These are phyloP conservation scores for Zizania palustris DNA, from an alignment of 202 grass and related monocot species.

Conservation along the genomic window DNA sequence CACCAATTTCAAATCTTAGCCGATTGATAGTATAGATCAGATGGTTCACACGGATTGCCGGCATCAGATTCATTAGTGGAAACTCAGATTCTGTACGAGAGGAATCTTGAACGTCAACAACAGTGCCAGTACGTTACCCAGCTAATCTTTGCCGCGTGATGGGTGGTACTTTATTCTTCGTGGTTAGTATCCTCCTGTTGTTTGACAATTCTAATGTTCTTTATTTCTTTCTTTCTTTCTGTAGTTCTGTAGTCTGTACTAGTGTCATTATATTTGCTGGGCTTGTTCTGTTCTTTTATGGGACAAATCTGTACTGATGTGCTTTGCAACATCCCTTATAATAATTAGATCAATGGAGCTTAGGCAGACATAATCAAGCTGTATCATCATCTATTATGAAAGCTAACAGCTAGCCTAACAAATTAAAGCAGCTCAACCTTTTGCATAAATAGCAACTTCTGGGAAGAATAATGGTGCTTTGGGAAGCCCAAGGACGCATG, in stretches of 20 bases:
- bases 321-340: neutral
- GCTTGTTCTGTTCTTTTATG: slow-evolving; percentile 8
- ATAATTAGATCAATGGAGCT: neutral
- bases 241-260: neutral
- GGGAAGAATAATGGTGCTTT: slow-evolving; percentile 45
- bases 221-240: too few species aligned
- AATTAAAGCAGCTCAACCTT: slow-evolving; percentile 29
- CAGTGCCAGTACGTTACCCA: neutral
- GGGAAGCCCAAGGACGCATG: slow-evolving; percentile 30
- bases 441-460: slow-evolving; percentile 42
- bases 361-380: neutral
- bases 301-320: neutral
- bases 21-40: too few species aligned
- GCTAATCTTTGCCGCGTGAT: neutral
- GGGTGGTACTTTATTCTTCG: neutral
- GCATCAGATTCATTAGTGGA: neutral
- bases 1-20: too few species aligned
- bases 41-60: too few species aligned
- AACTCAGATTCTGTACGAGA: neutral
- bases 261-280: neutral
- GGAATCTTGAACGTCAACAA: neutral
- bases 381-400: slow-evolving; percentile 36
- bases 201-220: neutral
- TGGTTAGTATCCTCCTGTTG: slow-evolving; percentile 1
- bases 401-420: slow-evolving; percentile 12